Conservation (phyloP, 2,329 filamentous ascomycete species). For the Aspergillus sp. region DNA sequence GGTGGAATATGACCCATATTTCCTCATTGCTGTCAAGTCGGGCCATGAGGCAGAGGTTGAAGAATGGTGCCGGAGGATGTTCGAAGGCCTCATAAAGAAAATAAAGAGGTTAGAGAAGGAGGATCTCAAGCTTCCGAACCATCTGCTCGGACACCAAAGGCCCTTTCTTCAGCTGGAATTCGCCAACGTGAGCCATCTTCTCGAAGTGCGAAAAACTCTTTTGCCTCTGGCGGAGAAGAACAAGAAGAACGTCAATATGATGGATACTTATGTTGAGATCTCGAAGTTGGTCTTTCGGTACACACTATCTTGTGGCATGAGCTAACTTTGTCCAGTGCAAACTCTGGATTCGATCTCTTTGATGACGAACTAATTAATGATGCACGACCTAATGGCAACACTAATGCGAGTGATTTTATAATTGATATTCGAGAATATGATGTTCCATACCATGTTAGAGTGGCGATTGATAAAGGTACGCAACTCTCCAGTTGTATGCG, state of each 20-base stretch:
- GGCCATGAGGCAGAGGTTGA: conserved; percentile 91
- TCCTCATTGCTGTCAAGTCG: conserved; percentile 84
- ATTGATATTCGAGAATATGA: conserved; percentile 99
- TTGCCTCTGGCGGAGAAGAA: conserved; percentile 95
- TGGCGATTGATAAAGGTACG: conserved; percentile 87
- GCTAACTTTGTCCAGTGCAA: conserved; percentile 56
- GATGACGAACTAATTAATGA: conserved; percentile 84
- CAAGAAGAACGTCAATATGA: conserved; percentile 90
- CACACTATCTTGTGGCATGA: neutral
- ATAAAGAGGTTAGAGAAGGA: conserved; percentile 83
- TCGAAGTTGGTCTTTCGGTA: conserved; percentile 59
- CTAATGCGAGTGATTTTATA: conserved; percentile 94
- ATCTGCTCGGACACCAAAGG: conserved; percentile 84
- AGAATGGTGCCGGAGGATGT: conserved; percentile 83
- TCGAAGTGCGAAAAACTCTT: conserved; percentile 80
- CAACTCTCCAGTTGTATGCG: neutral
- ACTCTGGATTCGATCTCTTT: conserved; percentile 89
- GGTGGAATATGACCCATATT: conserved; percentile 94
- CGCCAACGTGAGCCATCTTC: conserved; percentile 79
- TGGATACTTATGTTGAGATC: conserved; percentile 98
- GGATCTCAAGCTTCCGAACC: conserved; percentile 92
- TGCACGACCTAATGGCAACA: conserved; percentile 72
- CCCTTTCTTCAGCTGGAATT: conserved; percentile 87
- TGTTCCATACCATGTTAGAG: conserved; percentile 97
- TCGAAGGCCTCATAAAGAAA: conserved; percentile 76